phyloP scores from a whole-genome alignment of 768 basidiomycete genomes.

The Hebeloma cylindrosporum region DNA sequence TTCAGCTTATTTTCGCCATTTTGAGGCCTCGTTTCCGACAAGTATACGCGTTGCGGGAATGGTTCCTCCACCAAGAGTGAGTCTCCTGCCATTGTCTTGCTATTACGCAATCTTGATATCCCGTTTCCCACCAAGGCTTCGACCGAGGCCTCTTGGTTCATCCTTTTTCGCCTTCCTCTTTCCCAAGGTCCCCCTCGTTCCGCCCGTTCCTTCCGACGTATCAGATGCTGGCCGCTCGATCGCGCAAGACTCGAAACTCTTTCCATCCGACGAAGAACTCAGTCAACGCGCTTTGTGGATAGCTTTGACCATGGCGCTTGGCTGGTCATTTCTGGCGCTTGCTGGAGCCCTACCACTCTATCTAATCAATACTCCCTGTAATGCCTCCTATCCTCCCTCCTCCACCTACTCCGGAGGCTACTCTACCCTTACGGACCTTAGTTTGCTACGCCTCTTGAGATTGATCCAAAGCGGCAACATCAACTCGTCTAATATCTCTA shows the following conservation, averaged over 20 bases:
- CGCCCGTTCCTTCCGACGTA: slow-evolving; percentile 54
- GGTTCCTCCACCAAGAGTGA: slow-evolving; percentile 74
- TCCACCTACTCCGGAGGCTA: slow-evolving; percentile 56
- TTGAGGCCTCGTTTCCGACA: slow-evolving; percentile 70
- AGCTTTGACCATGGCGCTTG: slow-evolving; percentile 58
- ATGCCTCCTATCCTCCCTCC: slow-evolving; percentile 48
- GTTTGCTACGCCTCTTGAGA: slow-evolving; percentile 70
- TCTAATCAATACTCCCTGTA: slow-evolving; percentile 66
- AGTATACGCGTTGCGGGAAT: slow-evolving; percentile 70
- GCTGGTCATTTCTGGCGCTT: slow-evolving; percentile 69
- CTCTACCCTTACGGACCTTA: slow-evolving; percentile 73
- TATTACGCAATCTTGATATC: neutral
- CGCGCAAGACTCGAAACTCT: slow-evolving; percentile 51
- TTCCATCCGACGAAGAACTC: slow-evolving; percentile 76
- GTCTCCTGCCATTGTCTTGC: slow-evolving; percentile 23
- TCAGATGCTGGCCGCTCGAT: slow-evolving; percentile 53
- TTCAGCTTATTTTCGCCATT: slow-evolving; percentile 64
- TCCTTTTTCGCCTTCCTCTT: slow-evolving; percentile 68
- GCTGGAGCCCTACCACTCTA: slow-evolving; percentile 75
- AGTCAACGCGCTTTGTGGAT: slow-evolving; percentile 71
- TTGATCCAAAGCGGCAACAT: slow-evolving; percentile 48
- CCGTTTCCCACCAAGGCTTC: slow-evolving; percentile 48
- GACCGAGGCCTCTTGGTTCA: slow-evolving; percentile 59
- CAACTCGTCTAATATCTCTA: slow-evolving; percentile 30
- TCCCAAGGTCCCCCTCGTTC: slow-evolving; percentile 67